These are phyloP conservation scores for Clarireedia paspali DNA, from an alignment of 2,329 filamentous ascomycete genomes.

Conservation along the genomic window DNA sequence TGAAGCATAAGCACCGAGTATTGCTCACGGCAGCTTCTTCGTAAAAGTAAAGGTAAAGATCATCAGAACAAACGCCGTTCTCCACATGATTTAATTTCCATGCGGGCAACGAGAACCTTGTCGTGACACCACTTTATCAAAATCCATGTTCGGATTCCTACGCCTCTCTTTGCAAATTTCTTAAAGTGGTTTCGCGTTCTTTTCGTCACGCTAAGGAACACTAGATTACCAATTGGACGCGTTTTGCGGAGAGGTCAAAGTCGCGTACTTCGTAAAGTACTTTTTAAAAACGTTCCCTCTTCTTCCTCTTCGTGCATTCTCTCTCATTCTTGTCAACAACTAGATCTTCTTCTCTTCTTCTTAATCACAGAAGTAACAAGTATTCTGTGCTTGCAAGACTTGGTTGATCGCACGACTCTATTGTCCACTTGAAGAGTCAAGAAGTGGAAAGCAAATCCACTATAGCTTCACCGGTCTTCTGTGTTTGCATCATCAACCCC, in stretches of 20 bases:
- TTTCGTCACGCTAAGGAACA: slow-evolving; percentile 12
- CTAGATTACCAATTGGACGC: slow-evolving; percentile 12
- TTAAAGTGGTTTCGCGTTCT: slow-evolving; percentile 24
- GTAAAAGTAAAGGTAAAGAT: too few species aligned
- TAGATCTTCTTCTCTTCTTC: neutral
- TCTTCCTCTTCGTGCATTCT: neutral
- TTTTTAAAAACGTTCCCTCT: slow-evolving; percentile 12
- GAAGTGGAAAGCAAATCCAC: too few species aligned
- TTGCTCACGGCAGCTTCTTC: too few species aligned
- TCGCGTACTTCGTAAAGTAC: slow-evolving; percentile 7
- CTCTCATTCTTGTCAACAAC: neutral
- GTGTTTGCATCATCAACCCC: slow-evolving; percentile 7
- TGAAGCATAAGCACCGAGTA: too few species aligned
- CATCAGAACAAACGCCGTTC: neutral
- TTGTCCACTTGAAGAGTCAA: too few species aligned
- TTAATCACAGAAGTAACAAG: neutral
- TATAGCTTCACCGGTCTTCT: too few species aligned
- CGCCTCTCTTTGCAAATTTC: neutral
- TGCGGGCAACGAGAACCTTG: neutral
- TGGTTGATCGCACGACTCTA: too few species aligned
- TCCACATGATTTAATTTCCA: neutral
- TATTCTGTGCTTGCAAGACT: too few species aligned
- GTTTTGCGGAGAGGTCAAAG: slow-evolving; percentile 8
- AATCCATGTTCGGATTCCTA: neutral
- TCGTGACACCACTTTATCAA: neutral